Evolutionary conservation across 768 basidiomycete species (phyloP).

Genomic region (Kwoniella sp.): DNA sequence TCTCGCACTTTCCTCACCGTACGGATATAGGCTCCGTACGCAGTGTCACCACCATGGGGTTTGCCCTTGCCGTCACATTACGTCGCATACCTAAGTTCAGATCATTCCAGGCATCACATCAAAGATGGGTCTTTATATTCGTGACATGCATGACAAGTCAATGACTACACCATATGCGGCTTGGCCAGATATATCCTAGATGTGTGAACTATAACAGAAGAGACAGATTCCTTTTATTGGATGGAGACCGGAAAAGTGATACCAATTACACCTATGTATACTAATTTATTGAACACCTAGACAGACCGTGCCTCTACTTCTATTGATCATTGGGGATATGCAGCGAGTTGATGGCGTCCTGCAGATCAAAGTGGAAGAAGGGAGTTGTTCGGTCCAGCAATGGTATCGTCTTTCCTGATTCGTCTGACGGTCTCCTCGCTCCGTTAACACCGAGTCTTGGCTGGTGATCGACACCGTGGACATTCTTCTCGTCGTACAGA

Average conservation of each 20-base stretch:
- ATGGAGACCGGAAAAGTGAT: background rate
- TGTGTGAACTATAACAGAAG: background rate
- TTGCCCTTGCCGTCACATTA: too few relatives aligned
- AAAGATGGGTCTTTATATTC: background rate
- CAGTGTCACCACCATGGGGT: too few relatives aligned
- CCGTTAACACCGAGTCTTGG: background rate
- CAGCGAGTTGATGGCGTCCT: constrained; percentile 42
- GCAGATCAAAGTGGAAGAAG: constrained; percentile 84
- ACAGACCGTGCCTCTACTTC: background rate
- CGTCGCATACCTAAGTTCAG: too few relatives aligned
- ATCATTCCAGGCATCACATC: too few relatives aligned
- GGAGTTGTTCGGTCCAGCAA: constrained; percentile 52
- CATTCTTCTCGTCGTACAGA: constrained; percentile 17
- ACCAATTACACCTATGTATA: constrained; percentile 2
- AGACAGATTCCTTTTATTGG: too few relatives aligned
- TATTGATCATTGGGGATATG: constrained; percentile 23
- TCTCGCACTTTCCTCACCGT: constrained; percentile 8
- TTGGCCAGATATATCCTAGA: background rate
- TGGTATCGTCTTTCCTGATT: constrained; percentile 25
- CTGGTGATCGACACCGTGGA: constrained; percentile 7
- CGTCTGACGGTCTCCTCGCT: constrained; percentile 9
- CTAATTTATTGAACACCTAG: background rate
- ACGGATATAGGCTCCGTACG: too few relatives aligned
- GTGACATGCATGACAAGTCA: background rate
- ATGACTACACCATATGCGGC: background rate